A percentile compares a stretch with the other conserved stretches of the same genome.
Conservation (phyloP, 768 basidiomycete genomes). For the Mycena leptocephala region DNA sequence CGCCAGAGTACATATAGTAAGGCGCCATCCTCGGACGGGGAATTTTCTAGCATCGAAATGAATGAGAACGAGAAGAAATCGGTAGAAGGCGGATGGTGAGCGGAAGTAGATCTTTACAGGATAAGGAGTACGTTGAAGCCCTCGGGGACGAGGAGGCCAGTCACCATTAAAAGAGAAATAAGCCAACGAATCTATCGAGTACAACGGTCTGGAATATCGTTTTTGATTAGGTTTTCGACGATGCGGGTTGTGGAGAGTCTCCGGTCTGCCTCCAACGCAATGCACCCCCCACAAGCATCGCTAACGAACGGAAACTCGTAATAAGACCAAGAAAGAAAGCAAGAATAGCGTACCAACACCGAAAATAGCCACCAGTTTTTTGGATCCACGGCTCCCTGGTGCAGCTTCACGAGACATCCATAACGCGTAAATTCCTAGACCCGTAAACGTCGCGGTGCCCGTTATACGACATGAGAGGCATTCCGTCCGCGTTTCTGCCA, state of each 20-base stretch:
- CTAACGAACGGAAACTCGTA: background rate
- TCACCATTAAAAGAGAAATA: background rate
- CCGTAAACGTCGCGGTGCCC: constrained; percentile 75
- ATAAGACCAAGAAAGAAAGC: background rate
- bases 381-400: constrained; percentile 74
- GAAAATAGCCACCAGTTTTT: constrained; percentile 68
- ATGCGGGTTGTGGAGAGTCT: background rate
- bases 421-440: constrained; percentile 79
- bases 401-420: constrained; percentile 74
- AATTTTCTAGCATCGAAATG: background rate
- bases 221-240: background rate
- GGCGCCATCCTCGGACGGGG: background rate
- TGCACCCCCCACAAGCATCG: constrained; percentile 32
- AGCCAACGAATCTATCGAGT: background rate
- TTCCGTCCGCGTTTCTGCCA: constrained; percentile 51
- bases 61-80: background rate
- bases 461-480: constrained; percentile 82
- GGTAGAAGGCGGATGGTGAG: background rate
- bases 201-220: background rate
- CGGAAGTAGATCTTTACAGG: background rate
- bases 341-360: constrained; percentile 22
- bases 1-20: too few relatives aligned
- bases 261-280: constrained; percentile 35
- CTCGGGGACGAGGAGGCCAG: background rate
- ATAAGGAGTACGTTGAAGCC: background rate